These are phyloP conservation scores for Cryptococcus amylolentus DNA, from an alignment of 1,284 basidiomycete species.

Conservation along the genomic window DNA sequence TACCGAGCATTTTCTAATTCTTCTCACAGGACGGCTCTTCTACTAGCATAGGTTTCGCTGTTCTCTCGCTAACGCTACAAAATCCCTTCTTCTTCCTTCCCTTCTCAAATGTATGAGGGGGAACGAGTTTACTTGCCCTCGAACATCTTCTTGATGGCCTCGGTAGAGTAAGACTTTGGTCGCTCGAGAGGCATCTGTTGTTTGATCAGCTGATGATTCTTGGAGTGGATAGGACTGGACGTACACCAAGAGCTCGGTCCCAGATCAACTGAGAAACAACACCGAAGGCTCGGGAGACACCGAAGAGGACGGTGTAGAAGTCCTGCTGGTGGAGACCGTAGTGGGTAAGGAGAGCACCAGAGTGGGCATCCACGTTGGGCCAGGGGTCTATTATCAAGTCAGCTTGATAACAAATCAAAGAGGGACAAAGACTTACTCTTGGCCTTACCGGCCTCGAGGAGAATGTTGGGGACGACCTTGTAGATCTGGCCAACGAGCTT, in stretches of 20 bases:
- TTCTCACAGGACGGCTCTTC: no score
- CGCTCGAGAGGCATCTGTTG: slow-evolving; percentile 48
- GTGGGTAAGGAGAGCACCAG: slow-evolving; percentile 86
- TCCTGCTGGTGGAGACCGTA: slow-evolving; percentile 75
- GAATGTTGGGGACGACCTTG: slow-evolving; percentile 86
- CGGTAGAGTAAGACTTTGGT: slow-evolving; percentile 53
- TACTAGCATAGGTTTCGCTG: no score
- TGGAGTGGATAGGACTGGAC: slow-evolving; percentile 48
- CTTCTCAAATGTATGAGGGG: not conserved
- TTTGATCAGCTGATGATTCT: not conserved
- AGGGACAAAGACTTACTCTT: slow-evolving; percentile 61
- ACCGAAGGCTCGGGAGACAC: slow-evolving; percentile 90
- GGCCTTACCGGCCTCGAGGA: slow-evolving; percentile 89
- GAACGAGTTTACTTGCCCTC: slow-evolving; percentile 35
- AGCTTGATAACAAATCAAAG: not conserved
- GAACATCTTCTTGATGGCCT: slow-evolving; percentile 50
- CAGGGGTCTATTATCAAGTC: slow-evolving; percentile 46
- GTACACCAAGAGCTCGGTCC: slow-evolving; percentile 92
- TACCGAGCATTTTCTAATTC: no score
- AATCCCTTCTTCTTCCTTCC: not conserved
- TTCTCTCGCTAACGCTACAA: not conserved
- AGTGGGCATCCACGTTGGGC: slow-evolving; percentile 93
- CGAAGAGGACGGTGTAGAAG: slow-evolving; percentile 95
- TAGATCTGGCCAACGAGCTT: slow-evolving; percentile 90
- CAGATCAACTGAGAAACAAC: slow-evolving; percentile 86